A percentile compares a stretch with the other conserved stretches of the same genome.
Evolutionary conservation across 2,329 filamentous ascomycete species (phyloP).

Genomic region (Fusarium paranaense): DNA sequence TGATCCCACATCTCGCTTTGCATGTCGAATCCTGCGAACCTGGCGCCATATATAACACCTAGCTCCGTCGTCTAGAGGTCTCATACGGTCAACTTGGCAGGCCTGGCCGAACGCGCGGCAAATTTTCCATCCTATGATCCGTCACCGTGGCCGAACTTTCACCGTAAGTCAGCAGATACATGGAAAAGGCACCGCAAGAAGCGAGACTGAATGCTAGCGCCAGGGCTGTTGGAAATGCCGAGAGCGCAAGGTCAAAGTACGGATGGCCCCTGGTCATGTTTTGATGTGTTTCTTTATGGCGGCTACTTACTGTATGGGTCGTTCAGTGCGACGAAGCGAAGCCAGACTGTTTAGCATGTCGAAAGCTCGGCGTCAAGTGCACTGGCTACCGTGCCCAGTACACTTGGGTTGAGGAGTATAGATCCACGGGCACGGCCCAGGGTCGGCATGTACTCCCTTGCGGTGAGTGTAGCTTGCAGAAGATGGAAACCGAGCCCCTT

Average conservation of each 20-base stretch:
- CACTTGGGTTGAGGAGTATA: not conserved
- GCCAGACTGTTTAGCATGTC: not conserved
- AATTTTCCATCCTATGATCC: no score
- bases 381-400: not conserved
- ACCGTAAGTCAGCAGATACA: no score
- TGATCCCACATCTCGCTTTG: no score
- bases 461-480: not conserved
- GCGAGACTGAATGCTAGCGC: no score
- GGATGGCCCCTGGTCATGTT: not conserved
- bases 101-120: no score
- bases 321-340: not conserved
- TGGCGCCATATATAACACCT: no score
- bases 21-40: no score
- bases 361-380: not conserved
- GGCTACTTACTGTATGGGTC: not conserved
- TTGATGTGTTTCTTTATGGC: not conserved
- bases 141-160: no score
- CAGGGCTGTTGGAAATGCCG: slow-evolving; percentile 19
- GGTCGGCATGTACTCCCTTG: not conserved
- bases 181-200: no score
- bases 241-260: slow-evolving; percentile 12
- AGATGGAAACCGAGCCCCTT: no score
- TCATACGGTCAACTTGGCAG: no score
- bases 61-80: no score
- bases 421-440: not conserved